Base-by-base conservation (phyloP, 805 yeast species). In the Ogataea angusta region DNA sequence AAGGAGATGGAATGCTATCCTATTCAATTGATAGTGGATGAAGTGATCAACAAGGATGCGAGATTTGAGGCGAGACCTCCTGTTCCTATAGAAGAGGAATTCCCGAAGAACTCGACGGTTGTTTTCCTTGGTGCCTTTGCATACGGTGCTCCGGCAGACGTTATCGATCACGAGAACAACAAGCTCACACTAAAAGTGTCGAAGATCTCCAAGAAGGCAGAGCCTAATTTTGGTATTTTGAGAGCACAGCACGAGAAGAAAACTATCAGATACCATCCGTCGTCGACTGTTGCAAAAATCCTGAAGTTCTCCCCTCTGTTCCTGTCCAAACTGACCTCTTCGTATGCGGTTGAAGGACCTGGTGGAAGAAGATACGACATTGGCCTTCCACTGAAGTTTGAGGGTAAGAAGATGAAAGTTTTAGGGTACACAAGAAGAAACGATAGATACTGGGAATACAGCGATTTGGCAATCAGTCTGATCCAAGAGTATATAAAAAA, bases 381-480 rank as follows among this genome's bases (percentile, higher is more conserved):
- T 53, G 98, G 98, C 15, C 68, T 93, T 48, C 85, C 83, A 42
- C 70, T 93, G 60, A 90, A 90, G 64, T 85, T 82, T 62, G 96
- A 90, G 49, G 76, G 77, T 16, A 76, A 78, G 45, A 78, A 88
- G 51, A 75, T 77, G 54, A 91, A 91, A 63, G 98, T 87, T 3
- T 70, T 90, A 47, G 99, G 98, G 4, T 91, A 80, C 66, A 80
- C 96, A 2, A 75, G 80, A 44, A 79, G 81, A 54, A 68, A 64
- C 30, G 74, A 69, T 18, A 70, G 71, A 36, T 81, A 79, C 16
- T 93, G 99, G 99, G 88, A 81, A 52, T 93, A 70, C 62, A 85
- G 95, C 48, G 80, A 78, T 8, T 66, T 82, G 51, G 95, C 97
- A 0, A 63, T 85, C 28, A 70, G 75, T 24, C 67, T 90, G 47